Percentiles rank a stretch among this genome's conserved stretches.
Conservation (phyloP, 192 early-diverging fungal species). For the Podila epigama region DNA sequence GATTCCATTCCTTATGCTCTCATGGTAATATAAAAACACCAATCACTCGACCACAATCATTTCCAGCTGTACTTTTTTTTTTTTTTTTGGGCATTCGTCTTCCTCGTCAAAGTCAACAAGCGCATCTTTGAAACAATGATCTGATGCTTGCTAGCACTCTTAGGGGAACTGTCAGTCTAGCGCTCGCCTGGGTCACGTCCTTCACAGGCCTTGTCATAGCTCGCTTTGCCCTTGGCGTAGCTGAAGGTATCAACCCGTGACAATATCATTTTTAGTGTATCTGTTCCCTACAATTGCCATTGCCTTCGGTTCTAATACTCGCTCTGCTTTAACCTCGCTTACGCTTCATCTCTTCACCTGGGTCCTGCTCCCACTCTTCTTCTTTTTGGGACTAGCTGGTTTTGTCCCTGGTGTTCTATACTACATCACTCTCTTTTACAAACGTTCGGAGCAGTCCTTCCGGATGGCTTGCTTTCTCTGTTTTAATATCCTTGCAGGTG, state of each 20-base stretch:
- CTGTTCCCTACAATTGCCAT: no score
- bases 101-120: not conserved
- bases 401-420: slow-evolving; percentile 75
- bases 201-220: slow-evolving; percentile 52
- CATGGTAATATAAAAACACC: slow-evolving; percentile 51
- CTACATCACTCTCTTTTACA: slow-evolving; percentile 78
- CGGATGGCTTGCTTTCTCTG: slow-evolving; percentile 74
- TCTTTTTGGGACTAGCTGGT: slow-evolving; percentile 67
- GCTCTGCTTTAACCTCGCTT: not conserved
- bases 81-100: no score
- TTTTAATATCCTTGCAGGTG: slow-evolving; percentile 75
- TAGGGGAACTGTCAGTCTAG: slow-evolving; percentile 68
- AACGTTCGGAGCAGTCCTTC: slow-evolving; percentile 67
- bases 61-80: no score
- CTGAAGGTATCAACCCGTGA: slow-evolving; percentile 11
- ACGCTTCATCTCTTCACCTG: not conserved
- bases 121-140: not conserved
- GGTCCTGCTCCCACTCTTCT: slow-evolving; percentile 45
- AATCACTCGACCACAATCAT: not conserved
- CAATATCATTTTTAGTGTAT: no score
- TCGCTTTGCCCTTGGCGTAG: slow-evolving; percentile 47
- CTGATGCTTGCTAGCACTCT: not conserved
- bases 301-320: no score
- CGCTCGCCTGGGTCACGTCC: slow-evolving; percentile 66
- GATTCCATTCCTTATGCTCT: slow-evolving; percentile 68